Conservation (phyloP, 371 early-diverging fungal species). For the Basidiobolus meristosporus region DNA sequence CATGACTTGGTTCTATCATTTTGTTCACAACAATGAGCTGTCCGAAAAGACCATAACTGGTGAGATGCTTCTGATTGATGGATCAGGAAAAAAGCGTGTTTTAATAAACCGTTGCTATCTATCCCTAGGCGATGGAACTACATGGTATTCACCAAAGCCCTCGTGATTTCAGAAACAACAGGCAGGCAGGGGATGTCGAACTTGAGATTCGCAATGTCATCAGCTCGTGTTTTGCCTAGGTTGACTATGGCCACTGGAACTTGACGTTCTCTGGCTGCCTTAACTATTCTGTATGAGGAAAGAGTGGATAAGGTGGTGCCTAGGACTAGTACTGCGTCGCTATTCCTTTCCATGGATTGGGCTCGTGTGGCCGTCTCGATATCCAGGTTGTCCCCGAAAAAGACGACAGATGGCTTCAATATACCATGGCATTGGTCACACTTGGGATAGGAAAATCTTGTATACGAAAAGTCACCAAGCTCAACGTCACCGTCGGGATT, state of each 20-base stretch:
- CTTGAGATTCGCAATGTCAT: conserved; percentile 30
- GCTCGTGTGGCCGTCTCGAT: too few relatives aligned
- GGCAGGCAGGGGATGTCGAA: conserved; percentile 19
- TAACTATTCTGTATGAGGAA: conserved; percentile 58
- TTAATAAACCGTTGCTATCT: too few relatives aligned
- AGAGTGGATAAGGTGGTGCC: conserved; percentile 70
- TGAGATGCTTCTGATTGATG: too few relatives aligned
- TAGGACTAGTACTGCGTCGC: conserved; percentile 43
- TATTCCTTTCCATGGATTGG: too few relatives aligned
- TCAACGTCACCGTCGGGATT: conserved; percentile 87
- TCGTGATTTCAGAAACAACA: too few relatives aligned
- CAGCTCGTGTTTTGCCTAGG: conserved; percentile 57
- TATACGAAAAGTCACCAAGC: conserved; percentile 25
- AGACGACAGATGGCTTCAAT: conserved; percentile 61
- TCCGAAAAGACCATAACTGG: too few relatives aligned
- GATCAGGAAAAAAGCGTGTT: too few relatives aligned
- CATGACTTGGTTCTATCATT: too few relatives aligned
- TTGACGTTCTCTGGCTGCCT: conserved; percentile 27
- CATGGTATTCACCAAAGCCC: too few relatives aligned
- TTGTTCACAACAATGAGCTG: too few relatives aligned
- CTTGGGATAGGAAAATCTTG: conserved; percentile 45
- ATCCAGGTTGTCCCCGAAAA: conserved; percentile 76
- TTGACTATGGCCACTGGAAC: conserved; percentile 50
- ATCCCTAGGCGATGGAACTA: too few relatives aligned
- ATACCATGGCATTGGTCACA: conserved; percentile 41